Evolutionary conservation across 1,139 yeast species (phyloP).

Genomic region (Debaryomycetaceae sp.): DNA sequence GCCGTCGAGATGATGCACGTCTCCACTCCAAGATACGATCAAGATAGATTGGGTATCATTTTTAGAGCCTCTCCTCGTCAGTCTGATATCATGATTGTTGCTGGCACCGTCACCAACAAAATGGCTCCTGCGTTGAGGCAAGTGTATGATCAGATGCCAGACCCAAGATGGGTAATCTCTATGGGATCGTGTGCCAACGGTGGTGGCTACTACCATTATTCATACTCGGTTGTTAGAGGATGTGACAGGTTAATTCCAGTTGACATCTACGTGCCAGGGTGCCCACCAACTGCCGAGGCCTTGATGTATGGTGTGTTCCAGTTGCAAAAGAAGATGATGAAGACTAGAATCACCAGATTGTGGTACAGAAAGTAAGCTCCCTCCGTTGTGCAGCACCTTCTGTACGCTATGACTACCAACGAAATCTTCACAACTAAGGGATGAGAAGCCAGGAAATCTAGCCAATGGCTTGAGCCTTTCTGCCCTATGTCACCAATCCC

Average conservation of each 20-base stretch:
- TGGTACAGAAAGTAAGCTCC: constrained; percentile 67
- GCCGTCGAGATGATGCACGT: constrained; percentile 97
- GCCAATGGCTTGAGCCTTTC: too few relatives aligned
- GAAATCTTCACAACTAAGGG: too few relatives aligned
- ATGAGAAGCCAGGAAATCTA: too few relatives aligned
- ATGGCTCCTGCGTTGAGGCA: constrained; percentile 94
- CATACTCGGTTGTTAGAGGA: constrained; percentile 85
- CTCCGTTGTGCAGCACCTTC: too few relatives aligned
- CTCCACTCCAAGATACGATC: constrained; percentile 88
- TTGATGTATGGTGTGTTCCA: constrained; percentile 88
- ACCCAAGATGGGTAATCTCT: constrained; percentile 85
- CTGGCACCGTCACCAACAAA: constrained; percentile 87
- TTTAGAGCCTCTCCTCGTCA: constrained; percentile 95
- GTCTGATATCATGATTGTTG: constrained; percentile 90
- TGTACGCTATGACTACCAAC: neutral
- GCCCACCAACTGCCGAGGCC: constrained; percentile 91
- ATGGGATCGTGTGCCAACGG: constrained; percentile 97
- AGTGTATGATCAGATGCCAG: constrained; percentile 93
- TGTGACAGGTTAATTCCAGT: constrained; percentile 88
- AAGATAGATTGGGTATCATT: constrained; percentile 88
- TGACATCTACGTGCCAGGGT: constrained; percentile 88
- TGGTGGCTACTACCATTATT: constrained; percentile 90
- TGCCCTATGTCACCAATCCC: too few relatives aligned
- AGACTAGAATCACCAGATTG: constrained; percentile 73
- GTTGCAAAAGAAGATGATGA: constrained; percentile 85